phyloP scores from a whole-genome alignment of 1,284 basidiomycete genomes.

The Ganoderma boninense region DNA sequence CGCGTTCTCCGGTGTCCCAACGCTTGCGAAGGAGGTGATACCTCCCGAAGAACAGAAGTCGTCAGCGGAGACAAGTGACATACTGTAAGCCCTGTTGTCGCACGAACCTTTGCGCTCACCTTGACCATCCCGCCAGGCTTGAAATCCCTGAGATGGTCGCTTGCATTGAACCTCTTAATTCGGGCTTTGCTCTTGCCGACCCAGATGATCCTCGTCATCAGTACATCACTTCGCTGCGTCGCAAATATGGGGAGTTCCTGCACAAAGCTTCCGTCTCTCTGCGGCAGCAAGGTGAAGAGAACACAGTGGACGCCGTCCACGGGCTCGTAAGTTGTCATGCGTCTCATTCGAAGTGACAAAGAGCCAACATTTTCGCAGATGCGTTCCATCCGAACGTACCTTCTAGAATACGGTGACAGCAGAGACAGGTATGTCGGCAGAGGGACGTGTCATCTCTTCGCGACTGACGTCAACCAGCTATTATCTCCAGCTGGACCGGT shows the following conservation, averaged over 20 bases:
- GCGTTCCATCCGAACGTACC: conserved; percentile 67
- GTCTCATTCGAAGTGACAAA: not conserved
- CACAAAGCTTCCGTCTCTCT: conserved; percentile 76
- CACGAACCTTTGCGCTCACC: not conserved
- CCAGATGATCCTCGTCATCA: conserved; percentile 72
- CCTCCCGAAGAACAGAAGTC: conserved; percentile 51
- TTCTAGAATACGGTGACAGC: conserved; percentile 77
- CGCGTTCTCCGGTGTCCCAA: conserved; percentile 74
- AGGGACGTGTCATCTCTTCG: not conserved
- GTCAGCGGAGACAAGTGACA: conserved; percentile 60
- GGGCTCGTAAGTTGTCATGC: conserved; percentile 57
- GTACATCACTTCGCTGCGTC: conserved; percentile 67
- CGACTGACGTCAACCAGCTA: conserved; percentile 50
- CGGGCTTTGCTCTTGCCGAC: conserved; percentile 78
- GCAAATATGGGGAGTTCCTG: conserved; percentile 75
- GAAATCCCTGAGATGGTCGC: conserved; percentile 81
- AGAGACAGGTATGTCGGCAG: conserved; percentile 57
- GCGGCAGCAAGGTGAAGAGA: conserved; percentile 80
- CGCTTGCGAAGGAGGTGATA: conserved; percentile 61
- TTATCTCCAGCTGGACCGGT: conserved; percentile 66
- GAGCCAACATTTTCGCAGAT: conserved; percentile 50
- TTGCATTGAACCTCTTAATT: conserved; percentile 60
- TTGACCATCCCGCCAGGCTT: conserved; percentile 47
- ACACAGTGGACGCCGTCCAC: conserved; percentile 87
- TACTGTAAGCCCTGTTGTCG: conserved; percentile 54